Percentiles rank a stretch among this genome's conserved stretches.
Evolutionary conservation across 176 grass and related monocot species (phyloP).

Genomic region (Juncus effusus): DNA sequence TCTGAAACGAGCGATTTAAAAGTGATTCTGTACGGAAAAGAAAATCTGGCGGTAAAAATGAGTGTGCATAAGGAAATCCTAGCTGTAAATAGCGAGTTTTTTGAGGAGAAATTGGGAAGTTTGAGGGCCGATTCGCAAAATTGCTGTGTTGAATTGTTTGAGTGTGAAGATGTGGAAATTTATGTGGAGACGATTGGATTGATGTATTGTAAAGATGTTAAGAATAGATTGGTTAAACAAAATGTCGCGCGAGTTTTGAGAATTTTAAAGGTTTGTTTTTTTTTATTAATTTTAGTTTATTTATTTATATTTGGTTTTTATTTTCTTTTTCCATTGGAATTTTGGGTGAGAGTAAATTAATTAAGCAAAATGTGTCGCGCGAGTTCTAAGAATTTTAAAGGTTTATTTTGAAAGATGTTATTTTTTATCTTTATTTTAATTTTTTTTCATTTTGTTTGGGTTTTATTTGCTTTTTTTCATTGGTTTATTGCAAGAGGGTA

Average conservation of each 20-base stretch:
- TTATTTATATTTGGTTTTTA: too few species aligned
- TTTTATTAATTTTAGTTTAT: not conserved
- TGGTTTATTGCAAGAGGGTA: too few species aligned
- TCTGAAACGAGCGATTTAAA: slow-evolving; percentile 69
- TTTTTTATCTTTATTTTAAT: too few species aligned
- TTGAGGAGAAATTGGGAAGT: slow-evolving; percentile 49
- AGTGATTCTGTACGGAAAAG: slow-evolving; percentile 60
- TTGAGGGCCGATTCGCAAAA: slow-evolving; percentile 37
- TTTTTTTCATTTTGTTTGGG: too few species aligned
- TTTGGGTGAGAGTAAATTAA: too few species aligned
- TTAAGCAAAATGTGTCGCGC: too few species aligned
- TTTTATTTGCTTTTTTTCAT: too few species aligned
- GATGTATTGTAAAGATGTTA: slow-evolving; percentile 85
- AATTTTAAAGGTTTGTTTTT: slow-evolving; percentile 66
- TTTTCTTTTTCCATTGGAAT: not conserved
- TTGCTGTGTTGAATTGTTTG: slow-evolving; percentile 48
- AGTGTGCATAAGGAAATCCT: slow-evolving; percentile 63
- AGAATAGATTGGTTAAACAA: slow-evolving; percentile 75
- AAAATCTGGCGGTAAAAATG: slow-evolving; percentile 66
- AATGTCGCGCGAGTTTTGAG: slow-evolving; percentile 66
- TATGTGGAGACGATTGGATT: slow-evolving; percentile 80
- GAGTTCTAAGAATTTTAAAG: too few species aligned
- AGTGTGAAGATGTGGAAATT: slow-evolving; percentile 94
- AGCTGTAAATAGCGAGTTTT: slow-evolving; percentile 53
- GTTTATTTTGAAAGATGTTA: too few species aligned